Conservation (phyloP, 1,284 basidiomycete genomes). For the Melanopsichium pennsylvanicum region DNA sequence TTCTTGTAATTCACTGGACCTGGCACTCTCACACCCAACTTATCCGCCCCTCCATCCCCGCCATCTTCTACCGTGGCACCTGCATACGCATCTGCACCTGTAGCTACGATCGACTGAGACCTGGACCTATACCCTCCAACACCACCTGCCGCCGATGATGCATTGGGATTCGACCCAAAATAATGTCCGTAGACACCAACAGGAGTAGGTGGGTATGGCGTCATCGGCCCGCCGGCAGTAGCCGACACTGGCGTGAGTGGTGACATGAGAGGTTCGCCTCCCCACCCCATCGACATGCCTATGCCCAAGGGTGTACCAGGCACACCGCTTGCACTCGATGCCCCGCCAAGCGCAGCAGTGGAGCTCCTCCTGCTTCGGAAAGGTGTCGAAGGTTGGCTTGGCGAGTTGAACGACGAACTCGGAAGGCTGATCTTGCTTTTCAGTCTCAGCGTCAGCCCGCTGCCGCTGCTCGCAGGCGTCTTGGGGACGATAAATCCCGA, state of each 20-base stretch:
- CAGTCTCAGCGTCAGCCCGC: constrained; percentile 33
- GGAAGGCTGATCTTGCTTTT: constrained; percentile 30
- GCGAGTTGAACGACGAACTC: constrained; percentile 15
- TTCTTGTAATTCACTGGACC: constrained; percentile 53
- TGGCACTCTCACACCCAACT: constrained; percentile 32
- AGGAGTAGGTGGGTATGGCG: constrained; percentile 33
- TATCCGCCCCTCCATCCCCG: constrained; percentile 4
- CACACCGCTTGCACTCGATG: background rate
- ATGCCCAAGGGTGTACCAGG: constrained; percentile 15
- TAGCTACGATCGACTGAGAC: constrained; percentile 22
- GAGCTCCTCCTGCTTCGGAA: constrained; percentile 11
- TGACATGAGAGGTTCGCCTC: constrained; percentile 38
- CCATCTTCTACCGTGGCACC: background rate
- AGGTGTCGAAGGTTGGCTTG: constrained; percentile 22
- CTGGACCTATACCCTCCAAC: constrained; percentile 19
- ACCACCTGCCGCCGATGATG: background rate
- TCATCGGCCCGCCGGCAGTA: constrained; percentile 1
- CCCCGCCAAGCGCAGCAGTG: background rate
- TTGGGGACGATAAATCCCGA: constrained; percentile 26
- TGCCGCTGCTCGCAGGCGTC: constrained; percentile 17
- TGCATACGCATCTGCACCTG: constrained; percentile 4
- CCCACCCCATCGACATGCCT: constrained; percentile 32
- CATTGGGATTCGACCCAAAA: constrained; percentile 18
- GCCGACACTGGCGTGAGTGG: constrained; percentile 29
- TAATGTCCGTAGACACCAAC: constrained; percentile 32